Conservation (phyloP, 306 rosid genomes). For the Prunus fruticosa region DNA sequence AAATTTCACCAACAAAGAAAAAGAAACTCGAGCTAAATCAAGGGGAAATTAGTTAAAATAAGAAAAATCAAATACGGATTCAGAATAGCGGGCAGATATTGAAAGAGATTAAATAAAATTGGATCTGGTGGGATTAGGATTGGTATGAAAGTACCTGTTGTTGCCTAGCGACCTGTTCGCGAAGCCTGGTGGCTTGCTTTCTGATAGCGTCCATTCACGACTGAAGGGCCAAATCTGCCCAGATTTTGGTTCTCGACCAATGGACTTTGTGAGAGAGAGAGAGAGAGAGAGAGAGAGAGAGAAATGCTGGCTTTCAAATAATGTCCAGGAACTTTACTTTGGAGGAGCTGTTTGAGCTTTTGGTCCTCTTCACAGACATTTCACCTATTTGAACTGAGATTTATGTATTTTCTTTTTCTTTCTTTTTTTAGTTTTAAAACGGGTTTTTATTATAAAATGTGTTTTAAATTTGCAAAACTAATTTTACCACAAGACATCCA, state of each 20-base stretch:
- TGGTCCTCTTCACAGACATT: conserved; percentile 13
- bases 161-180: conserved; percentile 98
- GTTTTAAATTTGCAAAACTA: too few relatives aligned
- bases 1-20: background rate
- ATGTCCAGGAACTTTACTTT: background rate
- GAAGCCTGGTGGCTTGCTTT: conserved; percentile 92
- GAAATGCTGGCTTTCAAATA: conserved; percentile 2
- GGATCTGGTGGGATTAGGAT: conserved; percentile 34
- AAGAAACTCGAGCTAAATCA: background rate
- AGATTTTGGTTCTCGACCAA: background rate
- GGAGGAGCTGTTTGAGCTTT: conserved; percentile 12
- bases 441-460: too few relatives aligned
- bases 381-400: conserved; percentile 10
- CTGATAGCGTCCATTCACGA: conserved; percentile 85
- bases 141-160: conserved; percentile 60
- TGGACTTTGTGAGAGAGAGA: background rate
- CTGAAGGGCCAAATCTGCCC: conserved; percentile 5
- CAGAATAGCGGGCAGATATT: background rate
- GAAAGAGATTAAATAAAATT: conserved; percentile 17
- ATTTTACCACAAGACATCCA: too few relatives aligned
- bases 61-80: background rate
- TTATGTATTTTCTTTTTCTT: too few relatives aligned
- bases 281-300: background rate
- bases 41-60: background rate
- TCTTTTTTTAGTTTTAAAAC: too few relatives aligned